These are phyloP conservation scores for Penicillium manginii DNA, from an alignment of 495 filamentous ascomycete genomes.

Conservation along the genomic window DNA sequence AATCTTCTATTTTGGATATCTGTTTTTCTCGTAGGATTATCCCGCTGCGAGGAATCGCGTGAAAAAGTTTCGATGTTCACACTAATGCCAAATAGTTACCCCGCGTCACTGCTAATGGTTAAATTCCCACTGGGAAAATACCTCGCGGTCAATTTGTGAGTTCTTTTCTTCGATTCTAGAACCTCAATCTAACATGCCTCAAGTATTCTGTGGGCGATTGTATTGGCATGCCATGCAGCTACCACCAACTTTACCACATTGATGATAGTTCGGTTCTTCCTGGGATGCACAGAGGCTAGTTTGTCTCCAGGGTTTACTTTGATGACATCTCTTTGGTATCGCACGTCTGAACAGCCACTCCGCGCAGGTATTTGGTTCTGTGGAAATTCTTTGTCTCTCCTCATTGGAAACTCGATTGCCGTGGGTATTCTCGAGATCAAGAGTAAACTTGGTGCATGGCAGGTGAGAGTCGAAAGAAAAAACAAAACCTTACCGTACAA, in stretches of 20 bases:
- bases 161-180: background rate
- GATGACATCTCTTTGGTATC: constrained; percentile 45
- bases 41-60: background rate
- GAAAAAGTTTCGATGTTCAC: background rate
- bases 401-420: constrained; percentile 30
- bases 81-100: constrained; percentile 8
- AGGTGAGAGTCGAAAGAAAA: constrained; percentile 12
- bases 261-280: constrained; percentile 50
- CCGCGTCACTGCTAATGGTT: constrained; percentile 48
- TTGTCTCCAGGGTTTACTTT: constrained; percentile 32
- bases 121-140: constrained; percentile 46
- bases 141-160: constrained; percentile 51
- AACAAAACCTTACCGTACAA: too few species aligned
- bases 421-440: constrained; percentile 31
- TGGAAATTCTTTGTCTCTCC: constrained; percentile 28
- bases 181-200: background rate
- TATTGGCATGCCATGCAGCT: constrained; percentile 53
- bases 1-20: constrained; percentile 64
- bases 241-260: constrained; percentile 51
- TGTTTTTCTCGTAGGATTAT: constrained; percentile 42
- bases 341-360: constrained; percentile 52
- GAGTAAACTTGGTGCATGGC: constrained; percentile 19
- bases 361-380: constrained; percentile 56
- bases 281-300: constrained; percentile 54
- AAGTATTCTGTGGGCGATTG: constrained; percentile 39